Evolutionary conservation across 2,329 filamentous ascomycete species (phyloP).

Genomic region (Thielaviopsis punctulata): DNA sequence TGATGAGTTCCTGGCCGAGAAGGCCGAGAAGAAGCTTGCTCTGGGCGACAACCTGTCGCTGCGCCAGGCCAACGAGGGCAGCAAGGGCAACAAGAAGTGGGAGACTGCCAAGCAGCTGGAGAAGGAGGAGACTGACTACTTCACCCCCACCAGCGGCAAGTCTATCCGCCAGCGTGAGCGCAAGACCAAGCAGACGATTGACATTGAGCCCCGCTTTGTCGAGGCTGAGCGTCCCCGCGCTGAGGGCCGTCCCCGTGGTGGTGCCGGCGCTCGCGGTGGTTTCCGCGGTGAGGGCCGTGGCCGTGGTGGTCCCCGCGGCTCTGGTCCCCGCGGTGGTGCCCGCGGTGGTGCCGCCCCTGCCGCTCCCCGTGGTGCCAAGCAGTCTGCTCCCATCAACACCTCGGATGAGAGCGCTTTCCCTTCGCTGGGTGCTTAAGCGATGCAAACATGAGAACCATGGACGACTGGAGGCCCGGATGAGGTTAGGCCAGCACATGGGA

Average conservation of each 20-base stretch:
- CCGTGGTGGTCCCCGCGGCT: constrained; percentile 29
- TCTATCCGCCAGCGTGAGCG: constrained; percentile 69
- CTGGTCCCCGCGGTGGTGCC: constrained; percentile 23
- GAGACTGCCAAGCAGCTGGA: constrained; percentile 57
- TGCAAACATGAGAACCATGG: constrained; percentile 11
- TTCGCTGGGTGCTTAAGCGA: constrained; percentile 38
- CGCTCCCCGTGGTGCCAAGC: constrained; percentile 14
- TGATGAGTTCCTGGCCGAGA: constrained; percentile 65
- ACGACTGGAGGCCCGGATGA: not conserved
- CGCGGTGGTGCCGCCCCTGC: constrained; percentile 27
- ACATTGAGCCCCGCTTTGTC: constrained; percentile 72
- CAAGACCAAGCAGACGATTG: constrained; percentile 78
- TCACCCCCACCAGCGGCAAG: constrained; percentile 60
- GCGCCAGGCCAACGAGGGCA: constrained; percentile 85
- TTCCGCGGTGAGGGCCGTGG: constrained; percentile 29
- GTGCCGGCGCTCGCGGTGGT: constrained; percentile 34
- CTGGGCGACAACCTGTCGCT: constrained; percentile 48
- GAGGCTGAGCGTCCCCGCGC: constrained; percentile 44
- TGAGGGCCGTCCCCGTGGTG: constrained; percentile 34
- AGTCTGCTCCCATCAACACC: constrained; percentile 30
- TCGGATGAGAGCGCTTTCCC: constrained; percentile 42
- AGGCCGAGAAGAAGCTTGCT: constrained; percentile 56
- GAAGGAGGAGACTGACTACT: constrained; percentile 59
- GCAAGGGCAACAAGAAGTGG: constrained; percentile 83
- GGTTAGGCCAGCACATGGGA: not conserved